Base-by-base conservation (phyloP, 331 rosid species). In the Erythrophleum ivorense region DNA sequence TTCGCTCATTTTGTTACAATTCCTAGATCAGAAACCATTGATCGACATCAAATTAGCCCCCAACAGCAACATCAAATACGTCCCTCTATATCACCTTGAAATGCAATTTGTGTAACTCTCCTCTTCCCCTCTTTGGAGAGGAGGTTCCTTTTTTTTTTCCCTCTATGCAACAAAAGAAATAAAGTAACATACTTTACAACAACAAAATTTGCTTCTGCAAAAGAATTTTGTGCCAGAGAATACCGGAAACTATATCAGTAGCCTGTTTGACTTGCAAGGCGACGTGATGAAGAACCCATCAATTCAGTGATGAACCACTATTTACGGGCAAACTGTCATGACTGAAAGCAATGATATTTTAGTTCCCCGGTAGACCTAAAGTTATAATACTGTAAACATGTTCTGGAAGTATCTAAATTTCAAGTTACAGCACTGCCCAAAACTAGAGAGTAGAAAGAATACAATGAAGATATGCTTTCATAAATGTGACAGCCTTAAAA, bases 151-250 rank as follows among this genome's bases (percentile, higher is more conserved):
- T 15, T 19, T n/a, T 65, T 79, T 72, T 53, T 77, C 48, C n/a
- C 9, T 48, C 77, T 10, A 65, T 73, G 57, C 7, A 77, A 67
- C 71, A 74, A 58, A 84, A 43, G 52, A 65, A 66, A 58, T 4
- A 73, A 82, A 80, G 79, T 63, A 73, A 63, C 87, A 76, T 82
- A n/a, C n/a, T n/a, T n/a, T 86, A 88, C 92, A 85, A 73, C 87
- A 81, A 78, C 71, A 75, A 86, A 82, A 73, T 49, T 81, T 85
- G 72, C 82, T 78, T 85, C 83, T 75, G 86, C 88, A 76, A 83
- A 90, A 86, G 87, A 88, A 89, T 83, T 85, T 74, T 80, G 81
- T 15, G 89, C 89, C 70, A 31, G 85, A 87, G 69, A 86, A 87
- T 9, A 83, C 21, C 46, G 75, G 81, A 75, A 88, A 76, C 74